Evolutionary conservation across 495 filamentous ascomycete genomes (phyloP).

Genomic region (Amniculicola lignicola): DNA sequence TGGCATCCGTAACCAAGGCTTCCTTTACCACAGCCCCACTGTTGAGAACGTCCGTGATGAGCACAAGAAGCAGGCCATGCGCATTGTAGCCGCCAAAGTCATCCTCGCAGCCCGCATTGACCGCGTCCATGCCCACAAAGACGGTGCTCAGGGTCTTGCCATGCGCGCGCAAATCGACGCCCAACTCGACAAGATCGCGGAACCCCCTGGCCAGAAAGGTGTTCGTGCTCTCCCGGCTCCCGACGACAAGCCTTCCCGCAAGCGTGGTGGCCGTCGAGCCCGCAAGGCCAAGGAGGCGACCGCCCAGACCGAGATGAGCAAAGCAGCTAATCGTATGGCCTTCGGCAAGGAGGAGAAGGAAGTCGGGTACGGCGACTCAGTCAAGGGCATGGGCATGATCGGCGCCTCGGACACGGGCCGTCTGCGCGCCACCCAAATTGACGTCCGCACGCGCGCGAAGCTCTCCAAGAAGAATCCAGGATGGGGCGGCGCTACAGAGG

Average conservation of each 20-base stretch:
- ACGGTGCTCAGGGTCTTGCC: constrained; percentile 82
- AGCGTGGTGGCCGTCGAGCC: constrained; percentile 87
- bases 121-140: constrained; percentile 73
- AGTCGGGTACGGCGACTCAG: constrained; percentile 87
- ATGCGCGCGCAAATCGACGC: constrained; percentile 78
- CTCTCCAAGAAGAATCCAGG: constrained; percentile 94
- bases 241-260: constrained; percentile 90
- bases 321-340: constrained; percentile 92
- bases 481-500: constrained; percentile 68
- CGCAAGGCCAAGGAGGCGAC: constrained; percentile 95
- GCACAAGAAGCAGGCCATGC: constrained; percentile 90
- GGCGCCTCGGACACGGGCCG: constrained; percentile 82
- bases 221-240: constrained; percentile 85
- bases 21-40: constrained; percentile 85
- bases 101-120: constrained; percentile 88
- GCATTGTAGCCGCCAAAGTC: constrained; percentile 90
- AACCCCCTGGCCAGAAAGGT: constrained; percentile 89
- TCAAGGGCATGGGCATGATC: constrained; percentile 91
- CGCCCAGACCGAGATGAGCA: constrained; percentile 94
- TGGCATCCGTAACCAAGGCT: constrained; percentile 87
- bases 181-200: constrained; percentile 88
- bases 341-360: constrained; percentile 96
- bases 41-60: constrained; percentile 79
- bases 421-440: constrained; percentile 82
- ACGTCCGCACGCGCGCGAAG: constrained; percentile 87